A percentile compares a stretch with the other conserved stretches of the same genome.
These are phyloP conservation scores for Xylaria bambusicola DNA, from an alignment of 495 filamentous ascomycete species.

Conservation along the genomic window DNA sequence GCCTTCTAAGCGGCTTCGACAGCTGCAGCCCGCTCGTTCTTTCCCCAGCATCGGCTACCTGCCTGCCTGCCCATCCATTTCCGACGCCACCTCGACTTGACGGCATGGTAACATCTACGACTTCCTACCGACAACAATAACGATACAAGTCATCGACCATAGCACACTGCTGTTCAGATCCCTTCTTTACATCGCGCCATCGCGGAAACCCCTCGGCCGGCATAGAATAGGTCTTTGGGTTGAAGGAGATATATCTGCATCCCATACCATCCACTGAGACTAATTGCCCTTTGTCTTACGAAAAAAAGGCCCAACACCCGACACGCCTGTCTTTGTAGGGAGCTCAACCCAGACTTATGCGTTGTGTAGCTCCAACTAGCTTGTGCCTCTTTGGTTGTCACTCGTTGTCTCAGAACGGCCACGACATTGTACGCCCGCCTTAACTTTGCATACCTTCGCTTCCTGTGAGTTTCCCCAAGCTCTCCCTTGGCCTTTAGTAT, in stretches of 20 bases:
- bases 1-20: conserved; percentile 5
- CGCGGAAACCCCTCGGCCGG: neutral
- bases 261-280: conserved; percentile 6
- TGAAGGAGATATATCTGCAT: neutral
- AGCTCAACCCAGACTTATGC: conserved; percentile 2
- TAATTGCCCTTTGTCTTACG: conserved; percentile 14
- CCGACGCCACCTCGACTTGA: neutral
- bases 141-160: neutral
- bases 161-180: neutral
- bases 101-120: neutral
- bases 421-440: neutral
- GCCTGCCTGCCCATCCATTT: neutral
- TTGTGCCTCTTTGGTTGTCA: conserved; percentile 1
- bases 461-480: conserved; percentile 20
- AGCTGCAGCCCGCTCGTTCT: conserved; percentile 12
- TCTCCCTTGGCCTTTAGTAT: no score
- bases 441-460: neutral
- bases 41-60: neutral
- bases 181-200: neutral
- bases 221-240: neutral
- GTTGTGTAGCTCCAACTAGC: neutral
- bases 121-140: neutral
- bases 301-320: conserved; percentile 5
- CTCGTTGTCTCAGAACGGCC: neutral
- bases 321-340: neutral